These are phyloP conservation scores for Apiospora malaysiana DNA, from an alignment of 2,329 filamentous ascomycete genomes.

Conservation along the genomic window DNA sequence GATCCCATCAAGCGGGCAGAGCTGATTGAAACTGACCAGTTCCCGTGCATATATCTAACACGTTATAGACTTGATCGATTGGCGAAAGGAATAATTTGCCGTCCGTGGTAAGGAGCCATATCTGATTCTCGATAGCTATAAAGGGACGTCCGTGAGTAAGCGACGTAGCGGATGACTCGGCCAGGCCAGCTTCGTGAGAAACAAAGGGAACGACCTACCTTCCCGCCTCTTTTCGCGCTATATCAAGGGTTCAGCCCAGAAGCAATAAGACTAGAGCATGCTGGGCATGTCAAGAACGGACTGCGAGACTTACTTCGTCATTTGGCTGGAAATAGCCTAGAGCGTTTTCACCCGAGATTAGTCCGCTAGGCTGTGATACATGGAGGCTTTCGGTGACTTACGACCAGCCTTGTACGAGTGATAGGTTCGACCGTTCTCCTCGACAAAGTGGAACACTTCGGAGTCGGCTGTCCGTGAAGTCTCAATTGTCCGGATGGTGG, in stretches of 20 bases:
- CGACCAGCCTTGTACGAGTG: constrained; percentile 27
- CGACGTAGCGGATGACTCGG: not conserved
- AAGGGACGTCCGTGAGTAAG: not conserved
- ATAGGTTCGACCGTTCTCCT: constrained; percentile 27
- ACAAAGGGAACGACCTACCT: not conserved
- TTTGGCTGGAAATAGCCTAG: constrained; percentile 25
- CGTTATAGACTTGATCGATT: constrained; percentile 23
- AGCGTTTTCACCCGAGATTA: not conserved
- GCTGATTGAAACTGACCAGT: constrained; percentile 21
- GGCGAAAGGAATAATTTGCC: constrained; percentile 24
- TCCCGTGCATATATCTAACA: constrained; percentile 26
- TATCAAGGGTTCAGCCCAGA: not conserved
- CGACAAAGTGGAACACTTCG: constrained; percentile 25
- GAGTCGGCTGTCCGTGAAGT: constrained; percentile 24
- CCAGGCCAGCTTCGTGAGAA: not conserved
- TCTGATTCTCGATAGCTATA: constrained; percentile 23
- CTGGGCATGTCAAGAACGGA: not conserved
- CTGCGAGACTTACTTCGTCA: constrained; percentile 21
- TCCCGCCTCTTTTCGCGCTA: constrained; percentile 20
- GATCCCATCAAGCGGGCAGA: not conserved
- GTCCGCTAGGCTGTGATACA: not conserved
- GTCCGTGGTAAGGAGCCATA: constrained; percentile 24
- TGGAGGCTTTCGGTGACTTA: constrained; percentile 18
- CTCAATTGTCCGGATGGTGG: constrained; percentile 20
- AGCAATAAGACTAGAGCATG: not conserved